These are phyloP conservation scores for Hypocrella siamensis DNA, from an alignment of 2,329 filamentous ascomycete genomes.

Conservation along the genomic window DNA sequence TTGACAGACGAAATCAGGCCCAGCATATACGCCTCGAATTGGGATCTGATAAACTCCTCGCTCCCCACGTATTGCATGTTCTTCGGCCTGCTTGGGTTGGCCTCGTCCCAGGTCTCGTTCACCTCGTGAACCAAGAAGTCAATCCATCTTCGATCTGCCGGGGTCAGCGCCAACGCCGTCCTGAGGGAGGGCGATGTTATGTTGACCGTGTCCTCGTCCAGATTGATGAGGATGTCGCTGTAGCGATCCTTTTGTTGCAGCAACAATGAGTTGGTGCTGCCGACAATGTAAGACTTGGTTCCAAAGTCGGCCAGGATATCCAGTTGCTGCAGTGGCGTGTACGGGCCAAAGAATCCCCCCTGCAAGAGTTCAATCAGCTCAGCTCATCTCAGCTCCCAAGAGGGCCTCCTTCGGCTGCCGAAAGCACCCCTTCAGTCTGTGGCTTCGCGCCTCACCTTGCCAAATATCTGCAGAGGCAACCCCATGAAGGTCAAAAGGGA, in stretches of 20 bases:
- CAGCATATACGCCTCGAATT: conserved; percentile 93
- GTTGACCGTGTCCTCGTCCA: conserved; percentile 76
- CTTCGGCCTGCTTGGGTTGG: conserved; percentile 77
- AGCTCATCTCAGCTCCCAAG: neutral
- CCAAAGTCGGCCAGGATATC: conserved; percentile 85
- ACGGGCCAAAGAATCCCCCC: conserved; percentile 90
- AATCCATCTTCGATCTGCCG: conserved; percentile 87
- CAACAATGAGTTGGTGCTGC: conserved; percentile 87
- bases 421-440: no score
- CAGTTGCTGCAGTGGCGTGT: conserved; percentile 89
- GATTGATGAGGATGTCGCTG: conserved; percentile 89
- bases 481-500: conserved; percentile 92
- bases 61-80: conserved; percentile 90
- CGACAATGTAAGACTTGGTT: conserved; percentile 94
- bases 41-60: conserved; percentile 91
- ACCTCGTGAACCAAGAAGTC: conserved; percentile 88
- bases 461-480: conserved; percentile 84
- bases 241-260: conserved; percentile 91
- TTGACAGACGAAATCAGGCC: conserved; percentile 79
- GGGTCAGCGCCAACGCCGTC: conserved; percentile 60
- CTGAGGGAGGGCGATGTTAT: conserved; percentile 70
- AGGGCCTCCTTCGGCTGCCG: neutral
- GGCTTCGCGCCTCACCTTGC: conserved; percentile 43
- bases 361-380: no score
- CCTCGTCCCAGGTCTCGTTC: conserved; percentile 91